phyloP scores from a whole-genome alignment of 176 grass and related monocot genomes.

The Avena eriantha region DNA sequence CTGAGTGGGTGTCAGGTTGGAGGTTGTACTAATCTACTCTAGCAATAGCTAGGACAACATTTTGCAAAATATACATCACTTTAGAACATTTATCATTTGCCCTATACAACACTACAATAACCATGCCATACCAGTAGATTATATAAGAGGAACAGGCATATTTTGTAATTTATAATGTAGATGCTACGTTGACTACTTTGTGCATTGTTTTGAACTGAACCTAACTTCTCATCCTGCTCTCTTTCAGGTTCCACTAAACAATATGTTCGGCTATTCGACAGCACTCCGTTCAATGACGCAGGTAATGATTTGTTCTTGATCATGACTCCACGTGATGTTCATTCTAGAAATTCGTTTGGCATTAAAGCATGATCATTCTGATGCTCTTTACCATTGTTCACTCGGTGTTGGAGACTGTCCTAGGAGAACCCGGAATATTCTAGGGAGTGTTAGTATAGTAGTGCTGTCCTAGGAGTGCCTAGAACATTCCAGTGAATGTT shows the following conservation, averaged over 20 bases:
- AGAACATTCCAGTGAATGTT: too few species aligned
- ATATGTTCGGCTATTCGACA: conserved; percentile 98
- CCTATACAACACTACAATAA: conserved; percentile 7
- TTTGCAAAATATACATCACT: background rate
- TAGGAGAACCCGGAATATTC: too few species aligned
- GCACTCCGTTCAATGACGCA: conserved; percentile 92
- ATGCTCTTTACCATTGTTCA: background rate
- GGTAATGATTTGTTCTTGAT: conserved; percentile 48
- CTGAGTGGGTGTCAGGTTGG: conserved; percentile 2
- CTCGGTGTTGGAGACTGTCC: background rate
- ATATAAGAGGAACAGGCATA: background rate
- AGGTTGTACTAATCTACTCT: conserved; percentile 27
- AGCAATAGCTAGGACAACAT: conserved; percentile 11
- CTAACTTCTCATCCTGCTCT: conserved; percentile 4
- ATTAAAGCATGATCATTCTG: background rate
- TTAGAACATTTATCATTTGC: background rate
- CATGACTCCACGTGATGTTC: background rate
- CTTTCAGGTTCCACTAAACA: conserved; percentile 92
- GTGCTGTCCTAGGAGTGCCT: too few species aligned
- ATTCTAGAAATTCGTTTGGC: background rate
- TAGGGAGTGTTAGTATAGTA: too few species aligned
- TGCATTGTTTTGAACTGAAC: background rate
- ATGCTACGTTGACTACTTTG: background rate
- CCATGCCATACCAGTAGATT: background rate
- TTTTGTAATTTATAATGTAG: conserved; percentile 5